Base-by-base conservation (phyloP, 2,329 filamentous ascomycete species). In the Uncinocarpus reesii region DNA sequence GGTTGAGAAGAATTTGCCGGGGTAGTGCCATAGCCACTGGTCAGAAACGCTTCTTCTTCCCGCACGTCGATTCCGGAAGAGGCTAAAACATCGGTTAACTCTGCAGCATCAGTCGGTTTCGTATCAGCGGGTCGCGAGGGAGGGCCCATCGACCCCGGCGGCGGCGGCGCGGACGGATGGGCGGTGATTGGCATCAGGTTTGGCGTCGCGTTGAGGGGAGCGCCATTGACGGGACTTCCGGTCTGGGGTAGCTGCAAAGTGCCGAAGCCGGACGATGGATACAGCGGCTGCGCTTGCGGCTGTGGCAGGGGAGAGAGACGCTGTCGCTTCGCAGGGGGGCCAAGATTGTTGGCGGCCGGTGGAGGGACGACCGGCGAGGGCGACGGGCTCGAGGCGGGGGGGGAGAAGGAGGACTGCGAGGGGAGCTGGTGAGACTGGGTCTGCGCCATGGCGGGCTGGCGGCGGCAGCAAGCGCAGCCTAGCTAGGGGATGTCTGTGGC, bases 11-110 rank as follows among this genome's bases (percentile, higher is more conserved):
- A 63, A 59, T 48, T 71, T 69, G 51, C 71, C 73, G 7, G 73
- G 73, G 47, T 71, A 66, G 50, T 65, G 57, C 57, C 69, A 63
- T 60, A 74, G 60, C 60, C 71, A 60, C 60, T 80, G 37, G 86
- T 81, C 64, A 92, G 74, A 55, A 80, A 85, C 57, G 88, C 85
- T 60, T 93, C 86, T 64, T 95, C 89, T 55, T 87, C 87, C 50
- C 83, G 81, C 40, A 95, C 68, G 69, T 95, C 86, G 54, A 95
- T 87, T 42, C 87, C 88, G 13, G 87, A 90, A 15, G 84, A 86
- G 15, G 83, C 82, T 47, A 95, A 68, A 43, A 88, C 84, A 67
- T 95, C 89, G 55, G 83, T 86, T 38, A 89, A 76, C 58, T 94
- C 86, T 57, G 89, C 64, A 42, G 66, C 64, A 65, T 78, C 66